Evolutionary conservation across 176 grass and related monocot genomes (phyloP), one percentile per base, ranked within the genome.

Genomic region (Rhynchospora tenuis): DNA sequence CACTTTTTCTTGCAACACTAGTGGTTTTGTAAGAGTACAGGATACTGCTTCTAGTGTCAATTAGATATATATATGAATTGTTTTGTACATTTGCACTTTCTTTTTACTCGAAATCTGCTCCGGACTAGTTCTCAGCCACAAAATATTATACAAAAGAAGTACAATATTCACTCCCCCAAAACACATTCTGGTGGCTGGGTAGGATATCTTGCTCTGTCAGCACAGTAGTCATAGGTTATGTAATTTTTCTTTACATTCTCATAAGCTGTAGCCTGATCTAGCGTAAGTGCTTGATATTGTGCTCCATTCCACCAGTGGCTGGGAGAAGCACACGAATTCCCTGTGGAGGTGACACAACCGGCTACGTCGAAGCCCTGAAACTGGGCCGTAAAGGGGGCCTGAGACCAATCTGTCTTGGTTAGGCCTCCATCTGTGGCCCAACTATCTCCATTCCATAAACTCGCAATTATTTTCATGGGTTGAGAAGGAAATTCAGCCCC

Each of bases 391-490:
- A 93, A 97, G 15, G 94, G 94, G 5, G 81, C 89, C 1, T 52
- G 33, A 50, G 56, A 51, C 93, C 89, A 93, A 86, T 97, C 85
- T 47, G 88, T 81, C 83, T 87, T 93, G 9, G 58, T 85, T 22
- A 51, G n/a, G 0, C 93, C 91, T 44, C 89, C 85, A 78, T 97
- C 85, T 43, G 93, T 97, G 14, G 89, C 93, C 89, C 93, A 97
- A 69, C 19, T 60, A 22, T 92, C 92, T 74, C 87, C 93, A 85
- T 97, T 86, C 93, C 91, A 97, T 7, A 97, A 17, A 84, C 91
- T 97, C 0, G 75, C 87, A 23, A 85, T 73, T 63, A 91, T 12
- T 52, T 85, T 24, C 93, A 93, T 97, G 15, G 19, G 60, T 86
- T 91, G 90, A 29, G 85, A 63, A 50, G 93, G 91, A 81, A 86